phyloP scores from a whole-genome alignment of 1,284 basidiomycete genomes.

The Fomitopsis palustris region DNA sequence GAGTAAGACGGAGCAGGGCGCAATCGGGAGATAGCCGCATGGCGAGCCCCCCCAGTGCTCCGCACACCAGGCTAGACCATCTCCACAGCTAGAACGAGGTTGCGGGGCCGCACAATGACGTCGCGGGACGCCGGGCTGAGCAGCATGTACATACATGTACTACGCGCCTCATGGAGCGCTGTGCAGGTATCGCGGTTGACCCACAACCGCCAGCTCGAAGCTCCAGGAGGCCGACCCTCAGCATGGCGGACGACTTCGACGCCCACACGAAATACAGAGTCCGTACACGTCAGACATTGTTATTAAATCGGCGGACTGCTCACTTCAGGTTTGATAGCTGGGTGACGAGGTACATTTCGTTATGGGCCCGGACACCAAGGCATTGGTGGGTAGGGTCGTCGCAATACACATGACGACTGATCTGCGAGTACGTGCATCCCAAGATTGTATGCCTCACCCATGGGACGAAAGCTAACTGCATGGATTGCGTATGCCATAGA shows the following conservation, averaged over 20 bases:
- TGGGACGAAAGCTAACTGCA: too few relatives aligned
- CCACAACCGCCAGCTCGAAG: neutral
- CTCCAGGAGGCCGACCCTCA: neutral
- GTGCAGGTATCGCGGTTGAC: neutral
- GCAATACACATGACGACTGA: constrained; percentile 6
- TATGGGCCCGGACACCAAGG: neutral
- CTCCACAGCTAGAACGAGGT: neutral
- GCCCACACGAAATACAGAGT: constrained; percentile 4
- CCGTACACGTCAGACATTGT: neutral
- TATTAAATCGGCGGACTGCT: neutral
- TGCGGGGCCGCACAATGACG: neutral
- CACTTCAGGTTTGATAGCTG: neutral
- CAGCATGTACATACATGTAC: neutral
- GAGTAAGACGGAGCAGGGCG: neutral
- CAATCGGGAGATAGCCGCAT: neutral
- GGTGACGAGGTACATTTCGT: constrained; percentile 5
- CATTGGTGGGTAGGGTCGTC: constrained; percentile 1
- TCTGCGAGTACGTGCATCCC: neutral
- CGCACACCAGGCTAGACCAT: neutral
- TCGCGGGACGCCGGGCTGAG: neutral
- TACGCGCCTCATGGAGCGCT: neutral
- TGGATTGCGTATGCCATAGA: neutral
- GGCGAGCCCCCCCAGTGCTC: too few relatives aligned
- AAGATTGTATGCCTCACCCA: too few relatives aligned
- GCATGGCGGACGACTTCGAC: neutral